Evolutionary conservation across 768 basidiomycete species (phyloP).

Genomic region (Cyclocybe aegerita): DNA sequence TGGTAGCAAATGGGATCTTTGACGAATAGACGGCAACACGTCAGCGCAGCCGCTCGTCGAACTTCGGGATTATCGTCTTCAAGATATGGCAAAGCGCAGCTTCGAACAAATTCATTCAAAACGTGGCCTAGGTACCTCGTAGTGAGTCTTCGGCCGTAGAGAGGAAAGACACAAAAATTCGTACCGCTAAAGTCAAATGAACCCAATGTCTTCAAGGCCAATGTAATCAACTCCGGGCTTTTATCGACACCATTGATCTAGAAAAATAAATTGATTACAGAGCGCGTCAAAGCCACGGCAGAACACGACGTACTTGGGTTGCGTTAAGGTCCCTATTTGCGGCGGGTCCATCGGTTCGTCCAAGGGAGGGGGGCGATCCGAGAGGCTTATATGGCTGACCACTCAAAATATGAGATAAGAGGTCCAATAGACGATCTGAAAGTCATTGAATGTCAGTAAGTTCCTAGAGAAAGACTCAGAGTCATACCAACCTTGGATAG

Average conservation of each 20-base stretch:
- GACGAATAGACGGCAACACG: slow-evolving; percentile 90
- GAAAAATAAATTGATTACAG: slow-evolving; percentile 1
- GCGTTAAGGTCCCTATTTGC: slow-evolving; percentile 52
- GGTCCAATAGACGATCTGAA: slow-evolving; percentile 85
- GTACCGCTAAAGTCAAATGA: slow-evolving; percentile 93
- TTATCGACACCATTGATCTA: slow-evolving; percentile 55
- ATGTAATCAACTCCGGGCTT: slow-evolving; percentile 65
- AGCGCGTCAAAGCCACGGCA: background rate
- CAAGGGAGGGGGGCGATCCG: slow-evolving; percentile 73
- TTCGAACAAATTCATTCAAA: slow-evolving; percentile 93
- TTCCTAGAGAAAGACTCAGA: background rate
- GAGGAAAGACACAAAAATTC: slow-evolving; percentile 1
- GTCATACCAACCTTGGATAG: slow-evolving; percentile 76
- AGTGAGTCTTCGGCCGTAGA: background rate
- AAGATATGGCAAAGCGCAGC: slow-evolving; percentile 87
- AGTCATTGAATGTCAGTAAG: background rate
- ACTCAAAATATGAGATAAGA: slow-evolving; percentile 76
- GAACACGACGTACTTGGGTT: slow-evolving; percentile 36
- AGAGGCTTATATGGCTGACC: slow-evolving; percentile 87
- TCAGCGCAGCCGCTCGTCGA: slow-evolving; percentile 84
- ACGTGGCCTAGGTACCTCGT: slow-evolving; percentile 64
- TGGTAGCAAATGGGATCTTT: slow-evolving; percentile 96
- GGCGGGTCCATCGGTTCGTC: slow-evolving; percentile 49
- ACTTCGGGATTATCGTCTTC: slow-evolving; percentile 91
- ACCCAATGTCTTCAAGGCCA: slow-evolving; percentile 86